Percentiles rank a stretch among this genome's conserved stretches.
Evolutionary conservation across 2,329 filamentous ascomycete genomes (phyloP).

Genomic region (Ophiostoma australiae): DNA sequence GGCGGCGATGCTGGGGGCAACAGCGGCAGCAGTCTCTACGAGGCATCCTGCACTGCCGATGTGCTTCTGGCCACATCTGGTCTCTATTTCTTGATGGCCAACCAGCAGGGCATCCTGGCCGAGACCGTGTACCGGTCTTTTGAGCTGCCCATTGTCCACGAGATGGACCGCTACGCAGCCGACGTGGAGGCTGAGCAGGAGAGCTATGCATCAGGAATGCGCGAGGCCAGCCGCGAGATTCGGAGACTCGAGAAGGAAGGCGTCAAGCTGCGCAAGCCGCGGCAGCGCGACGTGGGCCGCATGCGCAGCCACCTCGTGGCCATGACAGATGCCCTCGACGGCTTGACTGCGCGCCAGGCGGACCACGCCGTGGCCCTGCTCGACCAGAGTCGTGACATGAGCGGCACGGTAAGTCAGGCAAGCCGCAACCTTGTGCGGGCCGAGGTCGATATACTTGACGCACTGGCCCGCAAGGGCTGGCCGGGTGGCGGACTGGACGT

Average conservation of each 20-base stretch:
- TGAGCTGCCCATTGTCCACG: conserved; percentile 64
- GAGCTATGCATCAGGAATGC: conserved; percentile 52
- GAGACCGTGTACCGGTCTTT: conserved; percentile 65
- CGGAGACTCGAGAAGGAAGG: conserved; percentile 61
- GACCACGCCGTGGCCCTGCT: conserved; percentile 56
- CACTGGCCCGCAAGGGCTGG: conserved; percentile 63
- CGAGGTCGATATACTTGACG: conserved; percentile 66
- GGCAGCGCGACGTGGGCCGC: conserved; percentile 55
- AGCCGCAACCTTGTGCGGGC: conserved; percentile 61
- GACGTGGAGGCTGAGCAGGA: conserved; percentile 62
- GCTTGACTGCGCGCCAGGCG: conserved; percentile 55
- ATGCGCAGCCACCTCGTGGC: conserved; percentile 61
- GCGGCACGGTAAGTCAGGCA: conserved; percentile 57
- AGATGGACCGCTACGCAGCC: conserved; percentile 60
- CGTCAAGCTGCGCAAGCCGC: conserved; percentile 52
- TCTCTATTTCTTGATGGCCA: conserved; percentile 62
- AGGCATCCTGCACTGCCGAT: conserved; percentile 57
- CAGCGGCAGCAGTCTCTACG: conserved; percentile 34
- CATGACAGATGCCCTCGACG: conserved; percentile 58
- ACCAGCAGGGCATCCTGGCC: conserved; percentile 65
- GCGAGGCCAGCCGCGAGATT: conserved; percentile 55
- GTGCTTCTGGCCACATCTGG: conserved; percentile 58
- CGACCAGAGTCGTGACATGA: conserved; percentile 61
- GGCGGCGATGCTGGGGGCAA: conserved; percentile 32
- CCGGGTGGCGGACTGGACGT: conserved; percentile 62